A percentile compares a stretch with the other conserved stretches of the same genome.
Evolutionary conservation across 371 early-diverging fungal genomes (phyloP).

Genomic region (Mucor indicus): DNA sequence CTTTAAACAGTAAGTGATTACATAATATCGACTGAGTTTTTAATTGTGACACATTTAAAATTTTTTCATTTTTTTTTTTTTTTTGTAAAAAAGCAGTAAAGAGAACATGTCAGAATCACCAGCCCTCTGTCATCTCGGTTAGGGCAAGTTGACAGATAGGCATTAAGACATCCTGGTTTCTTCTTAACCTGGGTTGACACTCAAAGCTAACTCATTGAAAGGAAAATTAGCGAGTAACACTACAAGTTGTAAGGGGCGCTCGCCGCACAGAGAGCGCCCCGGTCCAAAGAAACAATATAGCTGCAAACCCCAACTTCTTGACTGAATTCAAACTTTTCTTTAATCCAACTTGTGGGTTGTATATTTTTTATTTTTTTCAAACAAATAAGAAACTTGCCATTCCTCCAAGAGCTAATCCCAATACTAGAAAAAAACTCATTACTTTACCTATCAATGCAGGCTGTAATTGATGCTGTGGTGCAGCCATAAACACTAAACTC

Average conservation of each 20-base stretch:
- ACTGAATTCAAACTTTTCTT: too few relatives aligned
- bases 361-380: background rate
- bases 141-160: conserved; percentile 15
- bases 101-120: conserved; percentile 24
- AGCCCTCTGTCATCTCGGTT: conserved; percentile 19
- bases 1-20: too few relatives aligned
- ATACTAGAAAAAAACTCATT: conserved; percentile 62
- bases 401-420: conserved; percentile 70
- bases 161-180: conserved; percentile 23
- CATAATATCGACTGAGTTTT: too few relatives aligned
- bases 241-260: conserved; percentile 21
- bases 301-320: too few relatives aligned
- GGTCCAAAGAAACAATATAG: conserved; percentile 23
- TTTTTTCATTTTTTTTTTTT: background rate
- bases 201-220: conserved; percentile 25
- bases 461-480: conserved; percentile 43
- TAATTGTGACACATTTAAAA: too few relatives aligned
- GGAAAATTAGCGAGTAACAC: conserved; percentile 33
- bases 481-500: conserved; percentile 69
- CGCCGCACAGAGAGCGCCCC: conserved; percentile 28
- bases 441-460: conserved; percentile 56
- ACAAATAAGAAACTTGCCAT: conserved; percentile 43
- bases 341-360: conserved; percentile 17
- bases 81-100: conserved; percentile 2
- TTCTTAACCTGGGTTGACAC: conserved; percentile 30